A percentile compares a stretch with the other conserved stretches of the same genome.
Evolutionary conservation across 768 basidiomycete species (phyloP).

Genomic region (Tulasnella sp.): DNA sequence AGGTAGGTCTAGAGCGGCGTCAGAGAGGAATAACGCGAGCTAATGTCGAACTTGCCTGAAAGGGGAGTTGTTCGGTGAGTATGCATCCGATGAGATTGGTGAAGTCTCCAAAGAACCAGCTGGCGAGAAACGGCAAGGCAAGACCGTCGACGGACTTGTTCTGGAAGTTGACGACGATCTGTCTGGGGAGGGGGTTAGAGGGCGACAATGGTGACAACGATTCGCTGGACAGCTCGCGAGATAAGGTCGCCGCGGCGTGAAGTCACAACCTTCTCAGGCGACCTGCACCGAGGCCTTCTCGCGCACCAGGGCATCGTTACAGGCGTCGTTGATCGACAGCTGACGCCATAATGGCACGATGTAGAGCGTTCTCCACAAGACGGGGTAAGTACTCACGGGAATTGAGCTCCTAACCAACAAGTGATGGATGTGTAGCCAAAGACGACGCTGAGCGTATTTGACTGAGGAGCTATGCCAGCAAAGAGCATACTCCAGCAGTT

Average conservation of each 20-base stretch:
- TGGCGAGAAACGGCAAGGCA: constrained; percentile 82
- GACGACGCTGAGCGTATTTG: constrained; percentile 9
- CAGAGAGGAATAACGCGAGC: constrained; percentile 10
- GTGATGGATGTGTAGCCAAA: constrained; percentile 59
- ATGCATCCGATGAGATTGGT: constrained; percentile 83
- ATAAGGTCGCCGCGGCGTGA: not conserved
- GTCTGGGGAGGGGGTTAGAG: constrained; percentile 34
- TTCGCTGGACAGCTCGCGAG: not conserved
- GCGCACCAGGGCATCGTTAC: no score
- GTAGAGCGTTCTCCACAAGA: no score
- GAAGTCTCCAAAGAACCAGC: constrained; percentile 87
- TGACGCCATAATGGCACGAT: no score
- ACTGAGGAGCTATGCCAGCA: constrained; percentile 7
- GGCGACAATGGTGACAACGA: not conserved
- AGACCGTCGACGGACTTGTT: constrained; percentile 78
- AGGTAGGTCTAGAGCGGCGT: constrained; percentile 55
- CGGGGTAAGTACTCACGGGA: constrained; percentile 51
- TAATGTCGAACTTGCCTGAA: constrained; percentile 51
- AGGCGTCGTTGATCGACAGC: no score
- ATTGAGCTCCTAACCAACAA: constrained; percentile 79
- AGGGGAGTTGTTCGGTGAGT: constrained; percentile 84
- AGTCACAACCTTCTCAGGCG: not conserved
- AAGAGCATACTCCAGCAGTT: no score
- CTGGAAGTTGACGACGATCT: constrained; percentile 67
- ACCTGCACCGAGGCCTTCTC: not conserved